Percentiles rank a stretch among this genome's conserved stretches.
Evolutionary conservation across 1,284 basidiomycete genomes (phyloP).

Genomic region (Tilletia setariae): DNA sequence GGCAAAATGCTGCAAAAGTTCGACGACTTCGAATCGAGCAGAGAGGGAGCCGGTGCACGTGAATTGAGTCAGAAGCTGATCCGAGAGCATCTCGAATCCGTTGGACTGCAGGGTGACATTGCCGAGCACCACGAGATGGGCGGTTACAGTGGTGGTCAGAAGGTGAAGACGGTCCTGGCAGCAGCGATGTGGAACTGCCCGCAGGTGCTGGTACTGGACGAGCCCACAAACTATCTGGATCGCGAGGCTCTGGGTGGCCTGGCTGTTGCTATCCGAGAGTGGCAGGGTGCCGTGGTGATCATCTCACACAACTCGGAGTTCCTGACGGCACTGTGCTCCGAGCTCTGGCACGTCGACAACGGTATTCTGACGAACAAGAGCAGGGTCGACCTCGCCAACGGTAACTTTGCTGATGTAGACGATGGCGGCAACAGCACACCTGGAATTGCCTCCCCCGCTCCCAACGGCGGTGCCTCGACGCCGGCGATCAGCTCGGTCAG

Average conservation of each 20-base stretch:
- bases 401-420: slow-evolving; percentile 61
- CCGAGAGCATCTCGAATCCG: slow-evolving; percentile 60
- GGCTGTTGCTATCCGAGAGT: slow-evolving; percentile 91
- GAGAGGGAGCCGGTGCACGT: slow-evolving; percentile 67
- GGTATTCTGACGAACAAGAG: slow-evolving; percentile 82
- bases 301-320: slow-evolving; percentile 79
- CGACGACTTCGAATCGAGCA: slow-evolving; percentile 90
- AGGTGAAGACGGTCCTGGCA: slow-evolving; percentile 75
- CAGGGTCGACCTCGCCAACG: slow-evolving; percentile 78
- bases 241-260: slow-evolving; percentile 75
- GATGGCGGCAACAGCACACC: slow-evolving; percentile 62
- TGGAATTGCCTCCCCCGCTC: slow-evolving; percentile 58
- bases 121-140: slow-evolving; percentile 52
- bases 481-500: slow-evolving; percentile 55
- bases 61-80: slow-evolving; percentile 57
- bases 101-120: slow-evolving; percentile 75
- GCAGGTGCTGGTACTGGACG: slow-evolving; percentile 50
- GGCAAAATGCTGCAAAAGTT: slow-evolving; percentile 88
- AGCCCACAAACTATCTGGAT: slow-evolving; percentile 85
- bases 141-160: slow-evolving; percentile 65
- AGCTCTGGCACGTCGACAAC: slow-evolving; percentile 67
- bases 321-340: slow-evolving; percentile 53
- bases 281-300: slow-evolving; percentile 93
- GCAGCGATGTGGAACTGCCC: slow-evolving; percentile 54
- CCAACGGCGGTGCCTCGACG: slow-evolving; percentile 43